Conservation (phyloP, 768 basidiomycete genomes). For the Lactarius psammicola region DNA sequence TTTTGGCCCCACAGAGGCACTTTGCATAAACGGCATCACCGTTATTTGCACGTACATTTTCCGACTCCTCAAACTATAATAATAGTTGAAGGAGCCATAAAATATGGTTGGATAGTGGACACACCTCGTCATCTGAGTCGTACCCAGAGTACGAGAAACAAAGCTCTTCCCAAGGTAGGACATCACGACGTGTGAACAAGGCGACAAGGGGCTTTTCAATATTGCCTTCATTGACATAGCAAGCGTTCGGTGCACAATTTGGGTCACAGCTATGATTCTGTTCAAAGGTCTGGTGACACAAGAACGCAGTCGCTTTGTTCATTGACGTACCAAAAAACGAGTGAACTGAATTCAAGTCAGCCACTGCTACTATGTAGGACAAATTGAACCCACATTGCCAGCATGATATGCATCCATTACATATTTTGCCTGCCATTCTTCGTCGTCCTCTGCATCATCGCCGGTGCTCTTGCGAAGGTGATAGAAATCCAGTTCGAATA, state of each 20-base stretch:
- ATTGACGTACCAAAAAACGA: conserved; percentile 71
- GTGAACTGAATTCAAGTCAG: conserved; percentile 61
- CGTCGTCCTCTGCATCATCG: conserved; percentile 25
- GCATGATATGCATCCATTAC: conserved; percentile 86
- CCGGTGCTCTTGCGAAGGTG: conserved; percentile 44
- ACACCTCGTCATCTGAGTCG: conserved; percentile 38
- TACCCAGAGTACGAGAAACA: conserved; percentile 72
- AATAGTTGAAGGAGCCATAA: background rate
- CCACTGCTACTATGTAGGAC: background rate
- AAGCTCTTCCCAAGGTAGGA: conserved; percentile 66
- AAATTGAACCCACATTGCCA: conserved; percentile 61
- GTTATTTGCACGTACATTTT: conserved; percentile 18
- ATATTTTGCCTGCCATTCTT: conserved; percentile 44
- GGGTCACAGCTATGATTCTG: conserved; percentile 94
- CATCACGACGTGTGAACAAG: conserved; percentile 64
- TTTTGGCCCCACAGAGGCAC: conserved; percentile 53
- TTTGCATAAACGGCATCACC: conserved; percentile 45
- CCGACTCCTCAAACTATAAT: conserved; percentile 3
- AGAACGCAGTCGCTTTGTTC: background rate
- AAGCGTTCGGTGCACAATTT: conserved; percentile 69
- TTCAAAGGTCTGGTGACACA: background rate
- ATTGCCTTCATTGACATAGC: conserved; percentile 77
- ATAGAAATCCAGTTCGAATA: conserved; percentile 81
- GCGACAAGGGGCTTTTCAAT: conserved; percentile 65
- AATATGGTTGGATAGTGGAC: background rate